Base-by-base conservation (phyloP, 257 asterid genomes). In the Salvia hispanica region DNA sequence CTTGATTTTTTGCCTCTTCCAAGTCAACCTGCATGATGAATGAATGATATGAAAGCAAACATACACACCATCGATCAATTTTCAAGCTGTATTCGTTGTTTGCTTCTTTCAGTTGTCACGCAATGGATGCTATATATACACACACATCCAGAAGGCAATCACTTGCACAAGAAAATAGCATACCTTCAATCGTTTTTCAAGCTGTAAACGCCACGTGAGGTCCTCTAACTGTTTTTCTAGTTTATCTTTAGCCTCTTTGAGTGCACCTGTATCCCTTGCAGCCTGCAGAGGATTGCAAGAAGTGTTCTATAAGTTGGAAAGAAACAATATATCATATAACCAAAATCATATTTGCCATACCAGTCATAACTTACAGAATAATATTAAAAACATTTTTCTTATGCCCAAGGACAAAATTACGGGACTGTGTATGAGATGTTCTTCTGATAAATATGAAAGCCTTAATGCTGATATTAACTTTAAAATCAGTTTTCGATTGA, bases 231-330 rank as follows among this genome's bases (percentile, higher is more conserved):
- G 96, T 76, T 90, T 93, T 67, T 93, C 97, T 69, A 93, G 97
- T 89, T 93, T 93, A 79, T 93, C 97, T 83, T 93, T 93, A 62
- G 99, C 99, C 85, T 93, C 97, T 86, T 87, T 90, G 75, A 93
- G 92, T 36, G 96, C 97, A 77, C 99, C 99, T 16, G 99, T 93
- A 60, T 93, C 99, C 78, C 96, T 88, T 45, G 99, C 97, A 81
- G 96, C 97, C 97, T 92, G 85, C 74, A 82, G 18, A 75, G 43
- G 58, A 39, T 69, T 61, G 50, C 6, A 72, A 68, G 69, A 18
- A 45, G 9, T 54, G 36, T 9, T 70, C 45, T 31, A 39, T 51
- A 58, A 46, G 71, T 3, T 14, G 36, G 67, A 42, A 42, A 48
- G 21, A 53, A 64, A 46, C 33, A 53, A 59, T 25, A 70, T 12